Evolutionary conservation across 2,329 filamentous ascomycete species (phyloP).

Genomic region (Diaporthe aspalathi): DNA sequence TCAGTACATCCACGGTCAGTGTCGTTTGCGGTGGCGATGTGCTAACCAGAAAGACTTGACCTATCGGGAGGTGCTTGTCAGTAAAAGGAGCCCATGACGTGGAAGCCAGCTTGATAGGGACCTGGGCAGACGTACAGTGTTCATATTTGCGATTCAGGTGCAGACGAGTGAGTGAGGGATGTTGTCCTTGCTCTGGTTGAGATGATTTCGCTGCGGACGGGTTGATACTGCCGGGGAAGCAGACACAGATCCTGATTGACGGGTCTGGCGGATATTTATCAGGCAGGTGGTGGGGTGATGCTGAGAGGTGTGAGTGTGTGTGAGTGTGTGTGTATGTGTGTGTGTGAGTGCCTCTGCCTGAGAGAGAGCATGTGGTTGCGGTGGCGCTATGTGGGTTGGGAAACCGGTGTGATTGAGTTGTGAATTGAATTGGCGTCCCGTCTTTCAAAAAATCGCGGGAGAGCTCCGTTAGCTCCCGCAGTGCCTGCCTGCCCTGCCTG

Average conservation of each 20-base stretch:
- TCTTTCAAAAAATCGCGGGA: constrained; percentile 22
- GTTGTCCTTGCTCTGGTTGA: not conserved
- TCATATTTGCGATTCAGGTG: constrained; percentile 55
- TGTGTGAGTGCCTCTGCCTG: too few relatives aligned
- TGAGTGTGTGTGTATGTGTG: not conserved
- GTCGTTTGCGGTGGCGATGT: not conserved
- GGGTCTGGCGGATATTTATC: not conserved
- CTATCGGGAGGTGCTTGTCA: constrained; percentile 50
- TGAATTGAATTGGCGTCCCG: constrained; percentile 4
- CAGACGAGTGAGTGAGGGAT: not conserved
- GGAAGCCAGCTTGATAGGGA: not conserved
- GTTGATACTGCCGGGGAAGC: not conserved
- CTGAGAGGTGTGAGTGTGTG: not conserved
- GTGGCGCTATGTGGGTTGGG: not conserved
- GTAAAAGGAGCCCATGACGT: constrained; percentile 9
- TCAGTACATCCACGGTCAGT: constrained; percentile 33
- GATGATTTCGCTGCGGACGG: not conserved
- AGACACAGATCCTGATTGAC: not conserved
- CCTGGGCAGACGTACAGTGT: constrained; percentile 59
- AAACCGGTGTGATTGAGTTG: not conserved
- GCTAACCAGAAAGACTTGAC: constrained; percentile 73
- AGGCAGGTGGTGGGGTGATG: constrained; percentile 10
- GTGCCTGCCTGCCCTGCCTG: constrained; percentile 20
- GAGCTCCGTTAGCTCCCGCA: constrained; percentile 30
- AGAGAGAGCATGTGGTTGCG: constrained; percentile 5